Evolutionary conservation across 2,329 filamentous ascomycete genomes (phyloP), one percentile per base, ranked within the genome.

Genomic region (Cordyceps farinosa): DNA sequence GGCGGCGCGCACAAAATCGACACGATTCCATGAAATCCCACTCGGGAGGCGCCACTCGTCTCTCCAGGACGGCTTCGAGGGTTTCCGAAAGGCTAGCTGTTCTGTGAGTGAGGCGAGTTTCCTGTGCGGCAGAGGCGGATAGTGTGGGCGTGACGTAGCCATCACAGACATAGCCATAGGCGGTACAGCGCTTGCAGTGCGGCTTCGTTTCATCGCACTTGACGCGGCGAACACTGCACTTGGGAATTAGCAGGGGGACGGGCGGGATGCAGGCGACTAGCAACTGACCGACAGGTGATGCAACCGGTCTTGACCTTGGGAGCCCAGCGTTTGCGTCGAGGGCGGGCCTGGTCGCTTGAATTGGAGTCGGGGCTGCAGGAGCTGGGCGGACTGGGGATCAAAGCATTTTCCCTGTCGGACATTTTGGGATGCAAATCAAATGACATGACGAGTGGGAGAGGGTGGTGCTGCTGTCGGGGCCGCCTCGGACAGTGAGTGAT

Each of bases 251-350:
- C 5, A 38, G 8, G 22, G 4, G 13, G 17, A 40, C 29, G 34
- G 3, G 32, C 17, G 5, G 2, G 3, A 29, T 11, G 3, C 22
- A 1, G 51, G 10, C 1, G 51, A 7, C 34, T 40, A 34, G 51
- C 34, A 22, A 40, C 56, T 51, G 8, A 59, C 56, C 56, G 56
- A 15, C 56, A 59, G 4, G 56, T 59, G 34, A 59, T n/a, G 15
- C 56, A 59, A 22, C 56, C 56, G 34, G 56, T 59, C 56, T 59
- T 59, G 56, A 59, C 56, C 34, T 59, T 59, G 45, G 56, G 56
- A 7, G 56, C 56, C 56, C 56, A 59, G 27, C 34, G 32, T 27
- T 59, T 59, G 34, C 56, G 56, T 40, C 56, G 56, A 40, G 47
- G 34, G 45, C 53, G 53, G 13, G 27, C 15, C 40, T 45, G 36